phyloP scores from a whole-genome alignment of 2,329 filamentous ascomycete species.

The Microsporum canis region DNA sequence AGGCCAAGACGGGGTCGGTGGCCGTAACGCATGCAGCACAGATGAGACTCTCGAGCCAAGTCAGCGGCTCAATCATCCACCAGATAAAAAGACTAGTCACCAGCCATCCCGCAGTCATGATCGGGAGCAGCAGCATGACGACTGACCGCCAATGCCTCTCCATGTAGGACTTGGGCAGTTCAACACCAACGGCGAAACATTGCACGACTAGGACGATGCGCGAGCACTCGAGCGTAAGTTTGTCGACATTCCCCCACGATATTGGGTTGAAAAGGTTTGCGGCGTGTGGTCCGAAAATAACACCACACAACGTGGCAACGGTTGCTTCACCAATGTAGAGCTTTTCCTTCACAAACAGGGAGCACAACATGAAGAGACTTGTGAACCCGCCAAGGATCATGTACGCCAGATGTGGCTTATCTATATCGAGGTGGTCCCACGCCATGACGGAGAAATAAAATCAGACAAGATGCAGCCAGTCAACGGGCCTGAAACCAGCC shows the following conservation, averaged over 20 bases:
- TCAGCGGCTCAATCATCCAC: constrained; percentile 70
- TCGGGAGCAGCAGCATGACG: constrained; percentile 71
- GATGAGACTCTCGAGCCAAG: constrained; percentile 81
- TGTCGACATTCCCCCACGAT: constrained; percentile 55
- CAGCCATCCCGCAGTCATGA: constrained; percentile 85
- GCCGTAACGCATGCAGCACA: constrained; percentile 90
- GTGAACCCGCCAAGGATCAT: constrained; percentile 97
- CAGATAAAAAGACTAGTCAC: constrained; percentile 88
- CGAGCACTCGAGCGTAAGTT: constrained; percentile 59
- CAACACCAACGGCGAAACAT: constrained; percentile 62
- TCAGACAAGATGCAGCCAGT: not conserved
- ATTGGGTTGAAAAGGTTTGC: constrained; percentile 51
- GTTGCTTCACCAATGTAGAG: constrained; percentile 98
- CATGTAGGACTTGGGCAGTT: constrained; percentile 72
- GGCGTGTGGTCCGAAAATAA: constrained; percentile 59
- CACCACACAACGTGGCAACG: constrained; percentile 62
- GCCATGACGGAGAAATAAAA: constrained; percentile 29
- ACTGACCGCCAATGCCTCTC: constrained; percentile 95
- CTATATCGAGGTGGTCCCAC: constrained; percentile 52
- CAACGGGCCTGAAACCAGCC: not conserved
- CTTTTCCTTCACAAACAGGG: constrained; percentile 94
- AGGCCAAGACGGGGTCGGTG: constrained; percentile 91
- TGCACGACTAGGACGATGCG: constrained; percentile 60
- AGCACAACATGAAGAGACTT: constrained; percentile 95
- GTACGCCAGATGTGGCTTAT: constrained; percentile 93